phyloP scores from a whole-genome alignment of 1,284 basidiomycete species.

The Leccinum angustisporum region DNA sequence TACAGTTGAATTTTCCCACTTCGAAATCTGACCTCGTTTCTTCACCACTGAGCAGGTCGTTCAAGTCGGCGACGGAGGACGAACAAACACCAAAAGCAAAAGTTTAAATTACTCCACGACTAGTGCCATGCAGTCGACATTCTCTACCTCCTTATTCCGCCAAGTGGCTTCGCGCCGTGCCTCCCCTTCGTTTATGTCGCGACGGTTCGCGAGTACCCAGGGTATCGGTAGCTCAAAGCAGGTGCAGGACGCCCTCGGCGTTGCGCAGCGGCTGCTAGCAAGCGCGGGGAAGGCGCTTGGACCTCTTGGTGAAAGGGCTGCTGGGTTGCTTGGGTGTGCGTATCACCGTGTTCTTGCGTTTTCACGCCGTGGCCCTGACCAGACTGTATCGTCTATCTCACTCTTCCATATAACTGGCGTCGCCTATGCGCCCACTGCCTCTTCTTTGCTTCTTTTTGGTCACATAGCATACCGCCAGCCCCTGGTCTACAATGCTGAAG shows the following conservation, averaged over 20 bases:
- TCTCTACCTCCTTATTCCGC: constrained; percentile 26
- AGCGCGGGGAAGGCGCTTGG: constrained; percentile 55
- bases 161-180: constrained; percentile 17
- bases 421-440: background rate
- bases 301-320: constrained; percentile 59
- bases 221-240: constrained; percentile 57
- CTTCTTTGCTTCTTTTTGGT: background rate
- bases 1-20: constrained; percentile 1
- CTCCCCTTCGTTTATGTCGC: constrained; percentile 14
- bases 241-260: constrained; percentile 62
- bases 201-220: constrained; percentile 29
- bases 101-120: constrained; percentile 4
- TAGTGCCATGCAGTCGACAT: constrained; percentile 25
- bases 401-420: background rate
- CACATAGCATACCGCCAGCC: constrained; percentile 81
- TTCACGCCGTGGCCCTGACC: constrained; percentile 7
- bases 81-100: constrained; percentile 6
- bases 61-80: constrained; percentile 5
- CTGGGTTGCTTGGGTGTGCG: constrained; percentile 66
- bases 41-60: background rate
- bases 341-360: constrained; percentile 17
- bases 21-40: background rate
- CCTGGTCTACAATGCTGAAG: constrained; percentile 80
- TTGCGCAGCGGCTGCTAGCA: constrained; percentile 58
- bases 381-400: background rate